Evolutionary conservation across 306 rosid species (phyloP), one percentile per base, ranked within the genome.

Genomic region (Inga leiocalycina): DNA sequence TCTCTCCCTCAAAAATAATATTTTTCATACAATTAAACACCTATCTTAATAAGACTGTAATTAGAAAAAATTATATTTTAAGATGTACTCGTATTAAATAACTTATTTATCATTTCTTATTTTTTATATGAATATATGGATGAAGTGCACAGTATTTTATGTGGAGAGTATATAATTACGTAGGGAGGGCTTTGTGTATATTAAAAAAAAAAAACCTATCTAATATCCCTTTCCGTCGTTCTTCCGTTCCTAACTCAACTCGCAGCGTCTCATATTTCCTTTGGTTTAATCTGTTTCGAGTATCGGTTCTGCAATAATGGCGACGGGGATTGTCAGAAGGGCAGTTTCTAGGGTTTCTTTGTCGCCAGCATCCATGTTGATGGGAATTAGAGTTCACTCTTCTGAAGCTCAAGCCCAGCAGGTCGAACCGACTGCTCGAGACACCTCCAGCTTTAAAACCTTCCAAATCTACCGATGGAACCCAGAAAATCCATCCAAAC

Each of bases 401-500:
- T 81, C 92, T 1, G 99, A 81, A 74, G 88, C 90, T n/a, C 81
- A 90, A 74, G 91, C 96, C 51, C 95, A 91, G 78, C 80, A 87
- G 46, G 86, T 83, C 3, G 86, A 84, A n/a, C 92, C 90, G 14
- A 85, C 81, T 39, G 89, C 89, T 65, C 54, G 62, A 0, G 83
- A 43, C 35, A 24, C 78, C 11, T 0, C 92, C 19, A 13, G n/a
- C 2, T 12, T 86, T 20, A 94, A 94, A 78, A 91, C 91, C 39
- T 97, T 97, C 91, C 91, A 92, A 76, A 97, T 97, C 90, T 97
- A 97, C 89, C 92, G 99, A 2, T 97, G 99, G 99, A 94, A 13
- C 85, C 98, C 99, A 0, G 94, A 97, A 6, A 88, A 30, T 17
- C 89, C 98, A 0, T 43, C 89, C 59, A 97, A 97, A 80, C 98